These are phyloP conservation scores for Trypanosoma mega DNA, from an alignment of 208 protist genomes.

Conservation along the genomic window DNA sequence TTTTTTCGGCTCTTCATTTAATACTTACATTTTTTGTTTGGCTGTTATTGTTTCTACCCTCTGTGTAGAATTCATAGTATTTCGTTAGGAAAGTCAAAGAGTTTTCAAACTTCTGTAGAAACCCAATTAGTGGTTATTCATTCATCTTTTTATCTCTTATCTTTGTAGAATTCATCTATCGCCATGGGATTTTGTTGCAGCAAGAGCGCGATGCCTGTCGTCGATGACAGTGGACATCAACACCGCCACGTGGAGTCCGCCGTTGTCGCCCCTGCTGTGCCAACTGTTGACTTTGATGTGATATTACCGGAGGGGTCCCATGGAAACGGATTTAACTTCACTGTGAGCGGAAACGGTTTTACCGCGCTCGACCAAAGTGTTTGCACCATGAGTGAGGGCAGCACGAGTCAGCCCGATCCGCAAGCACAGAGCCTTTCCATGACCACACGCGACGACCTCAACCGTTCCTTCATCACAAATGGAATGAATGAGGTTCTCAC, in stretches of 20 bases:
- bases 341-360: constrained; percentile 17
- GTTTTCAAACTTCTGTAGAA: too few species aligned
- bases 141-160: too few species aligned
- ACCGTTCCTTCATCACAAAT: constrained; percentile 58
- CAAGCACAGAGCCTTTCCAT: neutral
- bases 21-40: too few species aligned
- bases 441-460: constrained; percentile 37
- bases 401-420: neutral
- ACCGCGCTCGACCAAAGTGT: constrained; percentile 48
- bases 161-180: neutral
- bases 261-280: constrained; percentile 7
- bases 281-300: constrained; percentile 54
- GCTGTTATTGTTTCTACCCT: too few species aligned
- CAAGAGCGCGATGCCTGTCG: constrained; percentile 13
- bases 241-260: neutral
- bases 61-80: too few species aligned
- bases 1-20: too few species aligned
- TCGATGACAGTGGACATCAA: constrained; percentile 16
- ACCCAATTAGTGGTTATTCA: too few species aligned
- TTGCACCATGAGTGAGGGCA: constrained; percentile 33
- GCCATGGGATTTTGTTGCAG: constrained; percentile 24
- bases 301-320: constrained; percentile 32
- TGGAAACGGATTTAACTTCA: neutral
- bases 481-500: constrained; percentile 57
- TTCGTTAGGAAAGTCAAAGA: too few species aligned